Percentiles rank a stretch among this genome's conserved stretches.
Evolutionary conservation across 257 asterid genomes (phyloP).

Genomic region (Ajuga chamaepitys): DNA sequence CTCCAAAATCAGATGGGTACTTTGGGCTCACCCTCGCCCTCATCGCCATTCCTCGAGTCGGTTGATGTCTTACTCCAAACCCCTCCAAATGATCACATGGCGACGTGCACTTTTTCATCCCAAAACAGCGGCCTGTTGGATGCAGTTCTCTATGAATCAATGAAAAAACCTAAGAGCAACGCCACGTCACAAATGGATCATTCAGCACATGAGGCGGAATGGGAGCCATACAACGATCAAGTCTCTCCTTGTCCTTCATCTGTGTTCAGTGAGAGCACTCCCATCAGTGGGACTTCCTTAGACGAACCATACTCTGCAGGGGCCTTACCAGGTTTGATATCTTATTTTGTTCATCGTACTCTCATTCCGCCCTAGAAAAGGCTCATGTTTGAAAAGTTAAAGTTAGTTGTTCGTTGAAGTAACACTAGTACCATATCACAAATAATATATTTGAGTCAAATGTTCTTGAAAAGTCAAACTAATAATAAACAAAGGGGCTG

Average conservation of each 20-base stretch:
- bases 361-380: no score
- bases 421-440: no score
- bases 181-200: slow-evolving; percentile 13
- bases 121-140: slow-evolving; percentile 48
- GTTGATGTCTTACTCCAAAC: slow-evolving; percentile 35
- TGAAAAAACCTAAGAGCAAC: slow-evolving; percentile 23
- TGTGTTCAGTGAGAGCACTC: slow-evolving; percentile 28
- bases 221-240: slow-evolving; percentile 30
- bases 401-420: no score
- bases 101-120: slow-evolving; percentile 29
- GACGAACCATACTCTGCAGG: slow-evolving; percentile 30
- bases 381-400: no score
- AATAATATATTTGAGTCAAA: no score
- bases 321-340: slow-evolving; percentile 31
- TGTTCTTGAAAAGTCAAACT: no score
- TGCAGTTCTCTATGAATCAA: slow-evolving; percentile 41
- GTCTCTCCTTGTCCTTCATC: slow-evolving; percentile 40
- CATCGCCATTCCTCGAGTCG: slow-evolving; percentile 40
- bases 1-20: slow-evolving; percentile 45
- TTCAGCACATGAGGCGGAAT: slow-evolving; percentile 27
- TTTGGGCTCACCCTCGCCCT: slow-evolving; percentile 45
- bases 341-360: neutral
- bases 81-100: slow-evolving; percentile 29
- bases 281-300: slow-evolving; percentile 27
- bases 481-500: no score